These are phyloP conservation scores for Microbotryum violaceum DNA, from an alignment of 1,284 basidiomycete genomes.

Conservation along the genomic window DNA sequence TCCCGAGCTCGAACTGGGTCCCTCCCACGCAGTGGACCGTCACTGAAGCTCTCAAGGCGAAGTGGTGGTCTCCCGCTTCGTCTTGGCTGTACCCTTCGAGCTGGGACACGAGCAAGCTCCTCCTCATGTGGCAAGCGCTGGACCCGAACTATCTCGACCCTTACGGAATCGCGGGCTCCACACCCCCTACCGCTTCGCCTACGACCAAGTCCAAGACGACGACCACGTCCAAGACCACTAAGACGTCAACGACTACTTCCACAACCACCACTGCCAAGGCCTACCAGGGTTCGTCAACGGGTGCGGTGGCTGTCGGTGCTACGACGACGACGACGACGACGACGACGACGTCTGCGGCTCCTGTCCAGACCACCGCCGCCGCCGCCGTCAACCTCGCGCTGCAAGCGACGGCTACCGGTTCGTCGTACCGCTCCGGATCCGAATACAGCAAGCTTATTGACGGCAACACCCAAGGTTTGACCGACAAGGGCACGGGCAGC, in stretches of 20 bases:
- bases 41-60: too few species aligned
- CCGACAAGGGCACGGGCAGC: not conserved
- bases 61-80: too few species aligned
- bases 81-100: too few species aligned
- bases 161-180: too few species aligned
- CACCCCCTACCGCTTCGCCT: not conserved
- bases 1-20: too few species aligned
- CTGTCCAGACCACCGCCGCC: not conserved
- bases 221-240: not conserved
- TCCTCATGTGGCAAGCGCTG: too few species aligned
- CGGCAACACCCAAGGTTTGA: not conserved
- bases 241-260: not conserved
- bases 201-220: not conserved
- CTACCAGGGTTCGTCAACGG: not conserved
- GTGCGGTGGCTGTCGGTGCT: not conserved
- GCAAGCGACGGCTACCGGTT: not conserved
- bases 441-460: not conserved
- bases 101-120: not conserved
- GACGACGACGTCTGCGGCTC: not conserved
- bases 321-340: not conserved
- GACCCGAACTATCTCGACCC: too few species aligned
- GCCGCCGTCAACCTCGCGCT: not conserved
- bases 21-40: too few species aligned
- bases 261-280: not conserved
- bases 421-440: not conserved